Base-by-base conservation (phyloP, 768 basidiomycete genomes). In the Sarcodon aspratus region DNA sequence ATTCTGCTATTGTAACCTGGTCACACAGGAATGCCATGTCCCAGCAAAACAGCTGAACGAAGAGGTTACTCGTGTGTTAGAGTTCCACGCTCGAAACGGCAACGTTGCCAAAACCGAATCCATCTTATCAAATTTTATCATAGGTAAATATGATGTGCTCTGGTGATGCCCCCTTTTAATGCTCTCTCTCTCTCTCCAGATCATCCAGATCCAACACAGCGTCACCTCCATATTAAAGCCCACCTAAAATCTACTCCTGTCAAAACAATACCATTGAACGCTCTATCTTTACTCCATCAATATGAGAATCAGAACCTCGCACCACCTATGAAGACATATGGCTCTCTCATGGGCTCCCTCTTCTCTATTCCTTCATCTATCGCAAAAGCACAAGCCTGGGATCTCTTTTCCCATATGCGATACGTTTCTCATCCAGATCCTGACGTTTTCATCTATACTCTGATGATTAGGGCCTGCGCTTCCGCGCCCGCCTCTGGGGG, bases 371-470 rank as follows among this genome's bases (percentile, higher is more conserved):
- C 67, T 7, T 64, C 67, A 9, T 53, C 52, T 13, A 35, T 61
- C 1, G 77, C 76, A 2, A 76, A 75, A 33, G 85, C 87, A 0
- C 82, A 89, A 52, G 94, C 88, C 3, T 96, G 91, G 90, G 90
- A 98, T 59, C 75, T 97, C 36, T 97, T 90, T 63, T 71, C 86
- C 2, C 95, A 99, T 63, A 94, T 96, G 88, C 88, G 95, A 43
- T 93, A 96, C 52, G 87, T 89, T 11, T 90, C 95, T 1, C 92
- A 98, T 61, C 82, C 91, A 1, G 67, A 69, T 3, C 93, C 94
- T 0, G 80, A 85, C 53, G 70, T 70, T 11, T 63, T 72, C 18
- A 69, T 94, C 7, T 98, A 91, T 65, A 75, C 80, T 0, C 61
- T 77, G 34, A 96, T 99, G 92, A 91, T 99, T 55, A 74, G 76